These are phyloP conservation scores for Pyronema domesticum DNA, from an alignment of 495 filamentous ascomycete genomes.

Conservation along the genomic window DNA sequence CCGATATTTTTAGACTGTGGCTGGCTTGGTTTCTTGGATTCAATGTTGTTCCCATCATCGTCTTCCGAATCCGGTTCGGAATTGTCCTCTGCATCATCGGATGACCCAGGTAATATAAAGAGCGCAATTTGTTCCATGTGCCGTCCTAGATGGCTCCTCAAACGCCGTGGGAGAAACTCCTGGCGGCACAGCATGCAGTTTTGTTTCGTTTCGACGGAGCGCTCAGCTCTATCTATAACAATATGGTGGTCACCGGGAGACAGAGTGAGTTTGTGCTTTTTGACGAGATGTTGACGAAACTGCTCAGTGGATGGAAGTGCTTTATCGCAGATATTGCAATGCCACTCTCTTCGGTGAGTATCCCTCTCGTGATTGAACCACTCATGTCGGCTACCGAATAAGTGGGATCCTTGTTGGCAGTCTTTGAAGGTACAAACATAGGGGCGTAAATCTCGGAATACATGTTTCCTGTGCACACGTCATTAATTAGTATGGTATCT, in stretches of 20 bases:
- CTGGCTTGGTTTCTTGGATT: too few relatives aligned
- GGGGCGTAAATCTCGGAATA: constrained; percentile 17
- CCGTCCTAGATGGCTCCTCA: constrained; percentile 14
- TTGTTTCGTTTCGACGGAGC: constrained; percentile 7
- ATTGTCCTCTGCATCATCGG: neutral
- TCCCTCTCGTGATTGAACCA: constrained; percentile 9
- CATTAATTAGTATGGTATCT: too few relatives aligned
- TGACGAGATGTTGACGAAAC: neutral
- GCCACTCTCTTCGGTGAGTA: neutral
- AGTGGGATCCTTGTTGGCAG: constrained; percentile 9
- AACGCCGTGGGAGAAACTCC: neutral
- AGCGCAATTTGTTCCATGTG: constrained; percentile 21
- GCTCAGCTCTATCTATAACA: constrained; percentile 10
- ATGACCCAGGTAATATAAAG: constrained; percentile 8
- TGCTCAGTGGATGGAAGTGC: neutral
- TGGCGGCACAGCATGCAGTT: constrained; percentile 7
- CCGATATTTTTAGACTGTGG: too few relatives aligned
- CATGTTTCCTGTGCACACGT: too few relatives aligned
- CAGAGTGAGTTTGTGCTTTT: neutral
- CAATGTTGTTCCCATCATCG: too few relatives aligned
- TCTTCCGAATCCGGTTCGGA: neutral
- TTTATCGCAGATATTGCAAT: constrained; percentile 4
- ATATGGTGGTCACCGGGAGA: constrained; percentile 1
- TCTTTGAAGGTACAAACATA: constrained; percentile 13
- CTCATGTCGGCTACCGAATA: constrained; percentile 14